Evolutionary conservation across 2,329 filamentous ascomycete genomes (phyloP), one percentile per base, ranked within the genome.

Genomic region (Aspergillus sp.): DNA sequence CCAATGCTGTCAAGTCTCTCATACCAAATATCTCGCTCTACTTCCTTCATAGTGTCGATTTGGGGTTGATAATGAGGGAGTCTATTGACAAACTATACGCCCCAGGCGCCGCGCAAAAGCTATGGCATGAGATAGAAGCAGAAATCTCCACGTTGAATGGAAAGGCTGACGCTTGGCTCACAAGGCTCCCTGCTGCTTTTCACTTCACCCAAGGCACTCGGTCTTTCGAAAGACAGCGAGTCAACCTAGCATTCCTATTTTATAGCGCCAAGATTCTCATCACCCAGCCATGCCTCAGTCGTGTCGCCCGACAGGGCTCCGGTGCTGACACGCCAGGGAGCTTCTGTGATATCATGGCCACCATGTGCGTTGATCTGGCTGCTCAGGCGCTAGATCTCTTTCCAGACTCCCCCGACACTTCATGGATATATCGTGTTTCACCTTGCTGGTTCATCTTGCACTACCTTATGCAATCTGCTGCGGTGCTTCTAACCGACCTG

Each of bases 401-500:
- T 5, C 72, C 73, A 3, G 64, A 70, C 14, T 55, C 62, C 29
- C 66, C 69, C 2, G 64, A 71, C 44, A 48, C 62, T 4, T 55
- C 61, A 4, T 67, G 66, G 43, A 49, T 74, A 4, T 66, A 68
- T 43, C 58, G 57, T 14, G 54, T 68, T 6, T 62, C 65, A 1
- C 71, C 72, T 16, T 76, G 73, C 73, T 75, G 70, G 69, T 71
- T 63, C 53, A 57, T 73, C 16, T 57, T 76, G 25, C 72, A 76
- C 50, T 71, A 69, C 54, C 53, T 76, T 14, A 71, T 75, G 56
- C 74, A 76, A 56, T 61, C 71, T 11, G 66, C 63, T 2, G 66
- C 67, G 2, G 63, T 76, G 4, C 61, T 74, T 19, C 62, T 74
- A 47, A 68, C 70, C 10, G 64, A 72, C 50, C 53, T 73, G 5